Base-by-base conservation (phyloP, 2,329 filamentous ascomycete species). In the Epichloe sp. region DNA sequence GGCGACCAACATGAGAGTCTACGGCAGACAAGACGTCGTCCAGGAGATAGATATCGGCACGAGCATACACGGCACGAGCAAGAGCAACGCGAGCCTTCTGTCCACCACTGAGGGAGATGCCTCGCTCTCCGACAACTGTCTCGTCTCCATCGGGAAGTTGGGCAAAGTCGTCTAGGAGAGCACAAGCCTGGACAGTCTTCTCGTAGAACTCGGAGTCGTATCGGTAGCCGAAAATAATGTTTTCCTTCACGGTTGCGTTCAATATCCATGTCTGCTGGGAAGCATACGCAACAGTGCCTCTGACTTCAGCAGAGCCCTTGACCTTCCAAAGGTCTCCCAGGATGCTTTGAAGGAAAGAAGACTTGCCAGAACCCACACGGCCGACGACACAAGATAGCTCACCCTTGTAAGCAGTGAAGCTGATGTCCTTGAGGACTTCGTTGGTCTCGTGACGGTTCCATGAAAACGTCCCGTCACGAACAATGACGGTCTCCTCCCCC, bases 201-300 rank as follows among this genome's bases (percentile, higher is more conserved):
- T 97, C 88, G 69, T 98, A 98, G 68, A 98, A 98, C 34, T 84
- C 78, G 5, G 90, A 83, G 67, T 98, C 91, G 74, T 86, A 96
- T 45, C 88, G 83, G 68, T 98, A 89, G 2, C 93, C 93, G 62
- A 98, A 98, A 4, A 96, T 76, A 59, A 98, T 95, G 63, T 98
- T 98, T 63, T 98, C 93, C 60, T 89, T 88, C 52, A 98, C 90
- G 34, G 87, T 95, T 8, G 93, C 93, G 63, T 98, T 98, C 83
- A 97, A 91, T 49, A 98, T 86, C 93, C 94, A 98, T 19, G 89
- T 75, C 61, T 87, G 83, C 66, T 98, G 94, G 15, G 89, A 87
- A 53, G 95, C 93, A 65, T 97, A 98, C 1, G 93, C 93, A 41
- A 88, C 79, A 31, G 77, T 80, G 45, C 93, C 94, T 58, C 86